A percentile compares a stretch with the other conserved stretches of the same genome.
Evolutionary conservation across 2,329 filamentous ascomycete genomes (phyloP).

Genomic region (Bisporella sp.): DNA sequence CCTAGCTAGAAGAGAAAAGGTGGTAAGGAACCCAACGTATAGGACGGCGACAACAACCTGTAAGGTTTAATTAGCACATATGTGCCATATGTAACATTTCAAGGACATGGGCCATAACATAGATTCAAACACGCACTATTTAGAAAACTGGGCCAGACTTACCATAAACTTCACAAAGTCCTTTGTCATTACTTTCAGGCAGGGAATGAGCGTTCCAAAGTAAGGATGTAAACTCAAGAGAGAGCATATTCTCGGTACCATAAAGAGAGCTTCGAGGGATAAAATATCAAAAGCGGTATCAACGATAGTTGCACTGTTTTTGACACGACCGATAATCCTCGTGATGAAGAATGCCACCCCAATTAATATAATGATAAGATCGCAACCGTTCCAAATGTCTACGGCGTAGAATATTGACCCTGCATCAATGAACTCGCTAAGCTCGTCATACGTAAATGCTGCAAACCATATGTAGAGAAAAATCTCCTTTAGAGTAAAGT

Average conservation of each 20-base stretch:
- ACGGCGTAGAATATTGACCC: slow-evolving; percentile 79
- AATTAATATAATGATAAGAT: slow-evolving; percentile 66
- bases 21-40: slow-evolving; percentile 67
- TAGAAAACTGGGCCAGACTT: neutral
- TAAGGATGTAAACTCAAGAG: slow-evolving; percentile 82
- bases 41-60: neutral
- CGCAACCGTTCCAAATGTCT: slow-evolving; percentile 75
- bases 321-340: slow-evolving; percentile 58
- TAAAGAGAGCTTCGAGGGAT: slow-evolving; percentile 79
- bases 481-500: slow-evolving; percentile 62
- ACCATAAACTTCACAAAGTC: slow-evolving; percentile 83
- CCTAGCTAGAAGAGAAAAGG: slow-evolving; percentile 71
- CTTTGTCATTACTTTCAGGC: slow-evolving; percentile 88
- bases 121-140: no score
- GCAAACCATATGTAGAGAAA: slow-evolving; percentile 80
- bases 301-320: slow-evolving; percentile 53
- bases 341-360: slow-evolving; percentile 64
- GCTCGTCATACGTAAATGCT: slow-evolving; percentile 81
- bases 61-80: neutral
- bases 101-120: no score
- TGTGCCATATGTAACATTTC: no score
- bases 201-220: slow-evolving; percentile 84
- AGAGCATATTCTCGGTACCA: slow-evolving; percentile 82
- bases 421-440: slow-evolving; percentile 79
- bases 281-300: slow-evolving; percentile 85